A percentile compares a stretch with the other conserved stretches of the same genome.
Evolutionary conservation across 169 alveolate species (phyloP).

Genomic region (Eimeria acervulina): DNA sequence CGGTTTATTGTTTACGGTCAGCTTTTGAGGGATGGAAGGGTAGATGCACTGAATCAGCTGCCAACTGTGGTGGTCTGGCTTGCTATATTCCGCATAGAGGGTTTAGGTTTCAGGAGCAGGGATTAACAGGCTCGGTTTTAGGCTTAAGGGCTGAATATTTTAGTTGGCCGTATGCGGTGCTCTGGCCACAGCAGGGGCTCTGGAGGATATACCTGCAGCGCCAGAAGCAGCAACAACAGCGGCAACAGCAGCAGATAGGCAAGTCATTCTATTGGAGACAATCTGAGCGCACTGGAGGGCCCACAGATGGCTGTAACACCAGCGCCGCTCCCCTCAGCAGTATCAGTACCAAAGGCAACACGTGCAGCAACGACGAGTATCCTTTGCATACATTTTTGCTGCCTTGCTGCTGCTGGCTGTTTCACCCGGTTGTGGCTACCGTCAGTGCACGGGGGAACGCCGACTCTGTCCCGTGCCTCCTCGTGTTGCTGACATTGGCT

Average conservation of each 20-base stretch:
- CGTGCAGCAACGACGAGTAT: slow-evolving; percentile 42
- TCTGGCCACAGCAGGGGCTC: slow-evolving; percentile 34
- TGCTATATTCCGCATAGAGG: neutral
- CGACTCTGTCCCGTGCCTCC: slow-evolving; percentile 78
- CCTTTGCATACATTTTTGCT: slow-evolving; percentile 81
- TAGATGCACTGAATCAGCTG: neutral
- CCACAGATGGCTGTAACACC: neutral
- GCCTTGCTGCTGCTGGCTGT: slow-evolving; percentile 92
- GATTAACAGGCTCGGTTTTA: neutral
- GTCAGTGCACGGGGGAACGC: slow-evolving; percentile 97
- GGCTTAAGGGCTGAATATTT: neutral
- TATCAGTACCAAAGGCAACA: slow-evolving; percentile 16
- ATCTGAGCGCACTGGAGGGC: neutral
- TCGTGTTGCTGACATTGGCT: slow-evolving; percentile 36
- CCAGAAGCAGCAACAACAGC: neutral
- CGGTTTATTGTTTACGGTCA: neutral
- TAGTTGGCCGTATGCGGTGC: slow-evolving; percentile 60
- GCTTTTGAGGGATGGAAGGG: neutral
- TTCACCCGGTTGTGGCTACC: slow-evolving; percentile 95
- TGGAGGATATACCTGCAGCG: slow-evolving; percentile 46
- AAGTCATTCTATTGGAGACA: neutral
- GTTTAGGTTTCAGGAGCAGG: neutral
- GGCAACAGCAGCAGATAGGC: neutral
- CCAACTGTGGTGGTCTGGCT: neutral
- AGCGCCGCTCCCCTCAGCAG: slow-evolving; percentile 69